Percentiles rank a stretch among this genome's conserved stretches.
Conservation (phyloP, 768 basidiomycete genomes). For the Mrakia gelida region DNA sequence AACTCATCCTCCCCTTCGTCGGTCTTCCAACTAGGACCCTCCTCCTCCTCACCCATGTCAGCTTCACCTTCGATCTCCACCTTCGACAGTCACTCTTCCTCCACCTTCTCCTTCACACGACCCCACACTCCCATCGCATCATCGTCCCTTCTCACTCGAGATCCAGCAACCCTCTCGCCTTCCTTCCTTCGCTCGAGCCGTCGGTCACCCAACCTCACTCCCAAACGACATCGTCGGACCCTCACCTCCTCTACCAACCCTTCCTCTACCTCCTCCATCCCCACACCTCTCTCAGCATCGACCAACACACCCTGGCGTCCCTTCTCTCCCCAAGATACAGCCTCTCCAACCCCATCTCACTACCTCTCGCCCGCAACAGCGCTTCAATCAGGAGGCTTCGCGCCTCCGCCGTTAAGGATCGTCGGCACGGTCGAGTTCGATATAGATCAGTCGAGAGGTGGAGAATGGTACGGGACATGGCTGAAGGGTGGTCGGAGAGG, state of each 20-base stretch:
- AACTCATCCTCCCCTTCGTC: not conserved
- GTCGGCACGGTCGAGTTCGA: conserved; percentile 17
- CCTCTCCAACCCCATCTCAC: not conserved
- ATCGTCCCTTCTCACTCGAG: conserved; percentile 10
- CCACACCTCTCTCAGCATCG: not conserved
- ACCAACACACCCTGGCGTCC: not conserved
- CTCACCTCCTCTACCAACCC: conserved; percentile 3
- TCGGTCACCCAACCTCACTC: not conserved
- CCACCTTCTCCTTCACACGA: not conserved
- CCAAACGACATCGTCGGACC: not conserved
- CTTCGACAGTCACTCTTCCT: not conserved
- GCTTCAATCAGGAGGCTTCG: not conserved
- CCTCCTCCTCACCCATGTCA: not conserved
- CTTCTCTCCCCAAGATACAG: not conserved
- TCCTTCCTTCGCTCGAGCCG: not conserved
- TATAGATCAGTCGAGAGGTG: conserved; percentile 9
- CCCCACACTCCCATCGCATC: not conserved
- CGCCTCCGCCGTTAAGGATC: conserved; percentile 15
- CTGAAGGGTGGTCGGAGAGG: not conserved
- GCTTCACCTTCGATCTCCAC: not conserved
- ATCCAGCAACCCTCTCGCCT: conserved; percentile 16
- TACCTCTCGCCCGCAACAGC: not conserved
- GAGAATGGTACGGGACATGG: conserved; percentile 11
- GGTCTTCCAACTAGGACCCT: not conserved
- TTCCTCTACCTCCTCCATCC: not conserved